phyloP scores from a whole-genome alignment of 768 basidiomycete genomes.

The Podaxis carcinomalis region DNA sequence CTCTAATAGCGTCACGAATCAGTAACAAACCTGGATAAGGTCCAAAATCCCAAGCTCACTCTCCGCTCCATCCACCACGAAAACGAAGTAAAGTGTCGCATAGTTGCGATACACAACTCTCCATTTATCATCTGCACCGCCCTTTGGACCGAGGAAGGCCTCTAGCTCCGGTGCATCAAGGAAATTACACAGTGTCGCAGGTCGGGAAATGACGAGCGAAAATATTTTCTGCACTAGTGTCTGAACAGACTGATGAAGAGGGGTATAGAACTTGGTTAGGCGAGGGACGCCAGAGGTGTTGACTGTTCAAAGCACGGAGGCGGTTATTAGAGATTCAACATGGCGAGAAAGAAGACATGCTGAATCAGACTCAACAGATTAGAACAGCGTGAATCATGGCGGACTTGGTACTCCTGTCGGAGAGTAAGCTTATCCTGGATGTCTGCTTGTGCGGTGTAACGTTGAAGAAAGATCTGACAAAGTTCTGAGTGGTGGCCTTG shows the following conservation, averaged over 20 bases:
- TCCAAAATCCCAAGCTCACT: slow-evolving; percentile 96
- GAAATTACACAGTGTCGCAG: slow-evolving; percentile 88
- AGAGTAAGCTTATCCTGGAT: background rate
- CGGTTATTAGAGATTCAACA: slow-evolving; percentile 3
- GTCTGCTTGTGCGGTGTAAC: background rate
- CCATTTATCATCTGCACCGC: slow-evolving; percentile 54
- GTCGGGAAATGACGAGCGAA: slow-evolving; percentile 78
- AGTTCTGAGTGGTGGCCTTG: background rate
- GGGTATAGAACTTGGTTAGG: slow-evolving; percentile 86
- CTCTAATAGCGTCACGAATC: background rate
- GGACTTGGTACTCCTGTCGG: background rate
- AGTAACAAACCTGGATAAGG: slow-evolving; percentile 78
- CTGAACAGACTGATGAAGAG: slow-evolving; percentile 63
- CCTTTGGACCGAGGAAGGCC: slow-evolving; percentile 58
- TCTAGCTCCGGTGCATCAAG: slow-evolving; percentile 89
- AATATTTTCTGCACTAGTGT: slow-evolving; percentile 86
- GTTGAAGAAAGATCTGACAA: background rate
- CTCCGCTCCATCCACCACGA: slow-evolving; percentile 94
- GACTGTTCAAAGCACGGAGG: slow-evolving; percentile 41
- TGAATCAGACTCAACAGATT: slow-evolving; percentile 56
- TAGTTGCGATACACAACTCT: slow-evolving; percentile 93
- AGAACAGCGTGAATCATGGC: slow-evolving; percentile 82
- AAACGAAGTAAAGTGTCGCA: slow-evolving; percentile 95
- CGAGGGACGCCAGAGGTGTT: slow-evolving; percentile 89
- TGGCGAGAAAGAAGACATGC: slow-evolving; percentile 7